Evolutionary conservation across 2,329 filamentous ascomycete species (phyloP), one percentile per base, ranked within the genome.

Genomic region (Hansfordia pulvinata): DNA sequence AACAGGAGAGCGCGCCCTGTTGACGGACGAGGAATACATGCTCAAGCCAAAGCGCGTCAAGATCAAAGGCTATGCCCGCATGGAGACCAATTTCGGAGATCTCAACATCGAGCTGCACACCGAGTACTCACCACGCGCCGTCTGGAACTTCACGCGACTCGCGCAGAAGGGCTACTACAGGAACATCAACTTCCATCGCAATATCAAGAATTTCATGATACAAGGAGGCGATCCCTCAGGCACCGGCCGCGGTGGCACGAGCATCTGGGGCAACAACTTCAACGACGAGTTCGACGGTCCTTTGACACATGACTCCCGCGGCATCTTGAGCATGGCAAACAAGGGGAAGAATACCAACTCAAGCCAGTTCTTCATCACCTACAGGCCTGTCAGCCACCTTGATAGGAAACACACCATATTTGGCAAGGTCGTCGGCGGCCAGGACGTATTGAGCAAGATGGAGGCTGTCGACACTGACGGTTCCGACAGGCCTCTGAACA

Each of bases 311-410:
- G 78, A 84, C 44, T 58, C 65, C 1, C 65, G 86, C 16, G 90
- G 90, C 9, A 69, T 86, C 1, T 47, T 92, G 15, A 85, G 78
- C 39, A 98, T 98, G 90, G 90, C 90, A 20, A 98, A 98, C 54
- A 98, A 98, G 49, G 90, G 90, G 31, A 94, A 94, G 47, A 88
- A 94, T 46, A 96, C 88, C 13, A 98, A 98, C 54, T 90, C 82
- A 7, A 83, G 74, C 39, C 90, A 98, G 52, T 98, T 76, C 48
- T 98, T 96, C 61, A 80, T 98, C 46, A 82, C 79, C 0, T 98
- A 98, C 52, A 76, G 83, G 26, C 64, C 80, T 1, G 72, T 77
- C 1, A 76, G 79, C 35, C 90, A 98, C 54, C 67, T 98, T 1
- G 84, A 98, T 52, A 69, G 77, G 32, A 98, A 98, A 47, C 90